Percentiles rank a stretch among this genome's conserved stretches.
phyloP scores from a whole-genome alignment of 495 filamentous ascomycete species.

The Hypoxylon cercidicola region DNA sequence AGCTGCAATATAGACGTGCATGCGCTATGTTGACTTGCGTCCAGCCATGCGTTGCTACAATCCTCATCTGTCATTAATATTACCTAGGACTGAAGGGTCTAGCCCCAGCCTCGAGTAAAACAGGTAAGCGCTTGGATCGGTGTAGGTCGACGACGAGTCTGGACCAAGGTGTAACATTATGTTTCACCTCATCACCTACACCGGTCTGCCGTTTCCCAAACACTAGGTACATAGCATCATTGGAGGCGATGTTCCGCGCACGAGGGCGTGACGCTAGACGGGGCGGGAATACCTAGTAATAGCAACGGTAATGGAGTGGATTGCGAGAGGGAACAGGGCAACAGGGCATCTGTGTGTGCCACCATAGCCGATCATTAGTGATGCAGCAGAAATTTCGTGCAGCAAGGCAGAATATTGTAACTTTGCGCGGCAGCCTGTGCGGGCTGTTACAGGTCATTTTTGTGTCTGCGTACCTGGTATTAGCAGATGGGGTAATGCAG shows the following conservation, averaged over 20 bases:
- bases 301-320: too few species aligned
- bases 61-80: constrained; percentile 4
- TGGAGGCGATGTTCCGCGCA: constrained; percentile 10
- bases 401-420: constrained; percentile 32
- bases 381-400: constrained; percentile 29
- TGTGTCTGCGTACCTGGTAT: constrained; percentile 14
- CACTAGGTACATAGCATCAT: background rate
- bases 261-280: background rate
- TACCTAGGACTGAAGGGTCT: background rate
- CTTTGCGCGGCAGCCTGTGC: constrained; percentile 20
- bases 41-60: constrained; percentile 2
- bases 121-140: constrained; percentile 10
- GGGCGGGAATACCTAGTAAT: constrained; percentile 5
- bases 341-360: constrained; percentile 4
- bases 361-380: constrained; percentile 22
- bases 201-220: constrained; percentile 3
- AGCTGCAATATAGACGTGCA: constrained; percentile 17
- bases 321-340: too few species aligned
- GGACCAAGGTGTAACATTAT: constrained; percentile 12
- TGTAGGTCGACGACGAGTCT: constrained; percentile 3
- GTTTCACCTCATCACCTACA: constrained; percentile 31
- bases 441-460: constrained; percentile 18
- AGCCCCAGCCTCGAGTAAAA: background rate
- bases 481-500: constrained; percentile 18
- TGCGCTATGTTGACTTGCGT: constrained; percentile 14